Conservation (phyloP, 2,329 filamentous ascomycete species). For the Trichoderma aggressivum region DNA sequence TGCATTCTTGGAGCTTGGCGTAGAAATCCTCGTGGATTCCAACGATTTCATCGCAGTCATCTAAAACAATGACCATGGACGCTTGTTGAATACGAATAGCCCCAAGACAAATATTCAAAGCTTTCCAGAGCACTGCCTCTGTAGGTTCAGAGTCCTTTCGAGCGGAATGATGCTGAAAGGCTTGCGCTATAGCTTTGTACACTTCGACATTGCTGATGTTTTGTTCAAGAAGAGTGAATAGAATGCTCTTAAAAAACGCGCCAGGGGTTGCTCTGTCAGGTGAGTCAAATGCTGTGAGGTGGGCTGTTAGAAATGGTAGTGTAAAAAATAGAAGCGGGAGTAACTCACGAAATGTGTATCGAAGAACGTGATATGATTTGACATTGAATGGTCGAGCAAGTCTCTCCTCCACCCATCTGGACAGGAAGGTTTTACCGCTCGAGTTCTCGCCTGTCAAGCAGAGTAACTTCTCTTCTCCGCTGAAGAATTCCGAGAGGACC, state of each 20-base stretch:
- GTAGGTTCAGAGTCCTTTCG: not conserved
- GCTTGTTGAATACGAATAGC: constrained; percentile 29
- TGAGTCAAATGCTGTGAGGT: not conserved
- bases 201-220: not conserved
- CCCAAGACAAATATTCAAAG: constrained; percentile 33
- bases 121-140: constrained; percentile 21
- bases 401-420: constrained; percentile 39
- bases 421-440: constrained; percentile 38
- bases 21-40: constrained; percentile 17
- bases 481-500: constrained; percentile 35
- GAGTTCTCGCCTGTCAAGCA: constrained; percentile 35
- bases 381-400: constrained; percentile 37
- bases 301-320: not conserved
- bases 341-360: constrained; percentile 37
- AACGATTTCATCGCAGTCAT: constrained; percentile 37
- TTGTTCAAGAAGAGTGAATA: not conserved
- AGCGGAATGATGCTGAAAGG: not conserved
- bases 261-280: not conserved
- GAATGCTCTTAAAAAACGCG: not conserved
- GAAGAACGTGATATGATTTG: constrained; percentile 34
- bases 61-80: constrained; percentile 35
- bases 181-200: not conserved
- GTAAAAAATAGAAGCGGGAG: not conserved
- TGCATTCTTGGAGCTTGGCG: not conserved
- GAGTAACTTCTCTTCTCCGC: constrained; percentile 33